Conservation (phyloP, 192 early-diverging fungal genomes). For the Backusella sp. region DNA sequence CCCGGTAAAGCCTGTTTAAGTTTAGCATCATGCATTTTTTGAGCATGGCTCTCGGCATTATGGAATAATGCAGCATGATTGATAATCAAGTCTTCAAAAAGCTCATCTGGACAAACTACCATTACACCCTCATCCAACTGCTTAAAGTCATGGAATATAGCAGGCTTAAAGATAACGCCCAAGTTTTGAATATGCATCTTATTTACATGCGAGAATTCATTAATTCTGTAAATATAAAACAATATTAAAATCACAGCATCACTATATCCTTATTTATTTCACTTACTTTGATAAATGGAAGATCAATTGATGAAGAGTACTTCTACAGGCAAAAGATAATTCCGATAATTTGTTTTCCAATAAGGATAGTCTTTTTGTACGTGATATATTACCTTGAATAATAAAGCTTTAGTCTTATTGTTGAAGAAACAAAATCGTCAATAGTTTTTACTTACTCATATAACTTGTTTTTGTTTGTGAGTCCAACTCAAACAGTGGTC, state of each 20-base stretch:
- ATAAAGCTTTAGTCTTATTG: neutral
- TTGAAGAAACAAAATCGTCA: neutral
- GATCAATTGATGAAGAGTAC: constrained; percentile 51
- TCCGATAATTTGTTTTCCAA: constrained; percentile 38
- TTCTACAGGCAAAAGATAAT: constrained; percentile 47
- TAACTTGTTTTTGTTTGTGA: constrained; percentile 48
- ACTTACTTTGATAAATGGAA: constrained; percentile 56
- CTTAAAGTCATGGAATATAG: constrained; percentile 60
- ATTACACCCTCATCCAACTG: constrained; percentile 31
- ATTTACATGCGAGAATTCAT: constrained; percentile 49
- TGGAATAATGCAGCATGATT: constrained; percentile 5
- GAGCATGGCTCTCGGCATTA: neutral
- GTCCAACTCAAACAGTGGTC: constrained; percentile 56
- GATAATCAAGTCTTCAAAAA: constrained; percentile 35
- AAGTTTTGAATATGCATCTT: constrained; percentile 69
- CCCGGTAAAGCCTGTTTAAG: neutral
- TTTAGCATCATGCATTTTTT: neutral
- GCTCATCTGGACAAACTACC: constrained; percentile 21
- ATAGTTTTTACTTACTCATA: constrained; percentile 41
- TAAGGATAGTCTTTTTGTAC: constrained; percentile 33
- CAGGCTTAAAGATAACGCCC: constrained; percentile 60
- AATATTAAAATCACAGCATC: neutral
- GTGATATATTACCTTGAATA: neutral
- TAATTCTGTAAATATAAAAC: constrained; percentile 37
- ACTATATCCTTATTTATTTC: neutral